A percentile compares a stretch with the other conserved stretches of the same genome.
phyloP scores from a whole-genome alignment of 1,284 basidiomycete genomes.

The Microbotryum lychnidis-dioicae region DNA sequence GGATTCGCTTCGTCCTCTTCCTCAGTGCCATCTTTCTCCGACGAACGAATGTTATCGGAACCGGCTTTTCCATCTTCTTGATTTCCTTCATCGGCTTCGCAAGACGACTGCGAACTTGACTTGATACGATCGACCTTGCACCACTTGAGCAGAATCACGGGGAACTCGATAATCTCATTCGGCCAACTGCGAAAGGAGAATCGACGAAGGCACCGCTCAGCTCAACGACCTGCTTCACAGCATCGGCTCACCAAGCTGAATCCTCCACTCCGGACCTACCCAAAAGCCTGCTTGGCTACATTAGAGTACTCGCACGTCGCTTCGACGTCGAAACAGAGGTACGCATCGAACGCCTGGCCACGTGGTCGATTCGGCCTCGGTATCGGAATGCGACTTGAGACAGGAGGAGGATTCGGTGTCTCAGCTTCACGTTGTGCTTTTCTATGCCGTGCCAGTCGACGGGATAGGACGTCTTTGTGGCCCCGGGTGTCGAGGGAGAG shows the following conservation, averaged over 20 bases:
- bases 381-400: neutral
- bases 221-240: too few species aligned
- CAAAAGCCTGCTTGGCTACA: slow-evolving; percentile 16
- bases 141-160: slow-evolving; percentile 81
- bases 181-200: slow-evolving; percentile 48
- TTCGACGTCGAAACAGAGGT: slow-evolving; percentile 66
- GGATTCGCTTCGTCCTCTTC: slow-evolving; percentile 41
- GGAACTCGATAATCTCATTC: slow-evolving; percentile 92
- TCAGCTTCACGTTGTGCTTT: neutral
- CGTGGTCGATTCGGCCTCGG: slow-evolving; percentile 6
- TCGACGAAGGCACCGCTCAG: neutral
- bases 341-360: slow-evolving; percentile 38
- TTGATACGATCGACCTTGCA: slow-evolving; percentile 4
- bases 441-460: slow-evolving; percentile 28
- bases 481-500: slow-evolving; percentile 38
- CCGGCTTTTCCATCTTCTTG: too few species aligned
- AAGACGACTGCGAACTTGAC: neutral
- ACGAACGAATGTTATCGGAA: neutral
- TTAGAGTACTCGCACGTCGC: slow-evolving; percentile 61
- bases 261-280: neutral
- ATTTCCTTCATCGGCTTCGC: neutral
- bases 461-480: slow-evolving; percentile 34
- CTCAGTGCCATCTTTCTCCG: slow-evolving; percentile 46
- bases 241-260: too few species aligned
- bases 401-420: neutral